phyloP scores from a whole-genome alignment of 805 yeast genomes.

The Crinitomyces ghanaensis region DNA sequence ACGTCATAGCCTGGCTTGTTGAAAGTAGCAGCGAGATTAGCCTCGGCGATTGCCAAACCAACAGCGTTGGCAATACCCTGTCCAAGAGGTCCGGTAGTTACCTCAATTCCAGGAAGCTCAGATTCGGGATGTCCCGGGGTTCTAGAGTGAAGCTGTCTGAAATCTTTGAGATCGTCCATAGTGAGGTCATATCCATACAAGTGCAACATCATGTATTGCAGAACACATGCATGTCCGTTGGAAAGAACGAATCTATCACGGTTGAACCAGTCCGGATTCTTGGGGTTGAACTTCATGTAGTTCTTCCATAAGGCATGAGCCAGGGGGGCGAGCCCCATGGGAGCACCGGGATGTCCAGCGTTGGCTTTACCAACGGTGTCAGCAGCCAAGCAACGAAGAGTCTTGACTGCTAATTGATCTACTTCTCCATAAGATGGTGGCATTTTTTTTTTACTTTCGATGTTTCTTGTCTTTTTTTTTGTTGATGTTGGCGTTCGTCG shows the following conservation, averaged over 20 bases:
- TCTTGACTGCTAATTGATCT: too few relatives aligned
- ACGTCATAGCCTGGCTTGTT: slow-evolving; percentile 74
- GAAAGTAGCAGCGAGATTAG: slow-evolving; percentile 82
- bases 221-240: slow-evolving; percentile 93
- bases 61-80: slow-evolving; percentile 96
- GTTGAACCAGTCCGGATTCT: slow-evolving; percentile 85
- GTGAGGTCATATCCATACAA: slow-evolving; percentile 72
- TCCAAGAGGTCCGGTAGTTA: slow-evolving; percentile 97
- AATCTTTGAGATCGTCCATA: slow-evolving; percentile 76
- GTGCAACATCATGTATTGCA: slow-evolving; percentile 75
- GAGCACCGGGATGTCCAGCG: slow-evolving; percentile 99
- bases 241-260: slow-evolving; percentile 92
- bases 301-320: slow-evolving; percentile 75
- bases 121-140: slow-evolving; percentile 98
- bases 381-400: too few relatives aligned
- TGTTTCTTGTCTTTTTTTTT: too few relatives aligned
- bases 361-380: slow-evolving; percentile 82
- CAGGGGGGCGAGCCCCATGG: slow-evolving; percentile 93
- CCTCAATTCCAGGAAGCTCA: slow-evolving; percentile 87
- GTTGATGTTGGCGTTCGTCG: too few relatives aligned
- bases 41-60: slow-evolving; percentile 92
- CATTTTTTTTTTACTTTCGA: too few relatives aligned
- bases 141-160: slow-evolving; percentile 82
- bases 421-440: too few relatives aligned
- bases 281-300: slow-evolving; percentile 77